Evolutionary conservation across 805 yeast species (phyloP), one percentile per base, ranked within the genome.

Genomic region (Kazachstania taianensis): DNA sequence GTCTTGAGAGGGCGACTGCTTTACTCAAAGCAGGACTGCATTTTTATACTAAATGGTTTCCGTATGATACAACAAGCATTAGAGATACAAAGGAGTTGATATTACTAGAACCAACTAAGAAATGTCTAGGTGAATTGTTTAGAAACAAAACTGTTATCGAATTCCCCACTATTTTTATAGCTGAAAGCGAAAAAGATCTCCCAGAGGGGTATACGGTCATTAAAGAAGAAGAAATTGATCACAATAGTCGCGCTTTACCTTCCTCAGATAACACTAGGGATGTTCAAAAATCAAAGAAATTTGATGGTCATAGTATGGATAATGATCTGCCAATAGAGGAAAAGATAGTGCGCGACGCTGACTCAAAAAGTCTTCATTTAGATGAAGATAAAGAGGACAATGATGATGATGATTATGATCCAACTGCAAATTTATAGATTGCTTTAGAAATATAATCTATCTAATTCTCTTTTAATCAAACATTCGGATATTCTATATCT

Each of bases 91-190:
- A 53, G 16, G 58, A 63, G 22, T 48, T 72, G 18, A 55, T 74
- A 2, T 50, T 53, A 28, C 27, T 77, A 12, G 59, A 64, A 17
- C 39, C 45, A 15, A 36, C 53, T 0, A 55, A 48, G 1, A 45
- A 44, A n/a, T 39, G 61, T 16, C 46, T 82, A 2, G 70, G 70
- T 0, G 72, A 69, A 17, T 63, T 65, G 1, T 46, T 85, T n/a
- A 60, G 62, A 39, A 74, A 75, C 24, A 66, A 67, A 38, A 65
- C 75, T 0, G 81, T 85, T 0, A 65, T 84, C 24, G 96, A 85
- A 52, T 85, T 71, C 45, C 94, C 96, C 0, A 78, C 86, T 0
- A 62, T 85, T 4, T 67, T 63, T 38, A 63, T 80, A 1, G 61
- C 69, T 1, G 37, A 46, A 5, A 39, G 39, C 17, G 41, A 39